A percentile compares a stretch with the other conserved stretches of the same genome.
These are phyloP conservation scores for Paraglomus brasilianum DNA, from an alignment of 192 early-diverging fungal species.

Conservation along the genomic window DNA sequence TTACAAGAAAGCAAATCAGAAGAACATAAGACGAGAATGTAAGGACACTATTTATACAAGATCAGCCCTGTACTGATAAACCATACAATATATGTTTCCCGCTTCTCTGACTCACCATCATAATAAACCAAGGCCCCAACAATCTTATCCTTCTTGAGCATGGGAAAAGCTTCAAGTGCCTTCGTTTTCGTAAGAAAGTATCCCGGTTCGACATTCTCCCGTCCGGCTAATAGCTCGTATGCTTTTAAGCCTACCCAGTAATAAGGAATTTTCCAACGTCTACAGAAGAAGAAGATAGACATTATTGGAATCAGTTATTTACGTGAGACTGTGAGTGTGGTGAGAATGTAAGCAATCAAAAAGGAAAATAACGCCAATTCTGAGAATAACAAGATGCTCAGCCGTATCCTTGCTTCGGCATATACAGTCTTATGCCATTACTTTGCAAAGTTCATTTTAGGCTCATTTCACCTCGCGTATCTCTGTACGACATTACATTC, in stretches of 20 bases:
- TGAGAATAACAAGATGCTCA: no score
- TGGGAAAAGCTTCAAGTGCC: constrained; percentile 94
- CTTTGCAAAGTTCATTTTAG: not conserved
- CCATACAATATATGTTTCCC: constrained; percentile 6
- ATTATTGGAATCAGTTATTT: not conserved
- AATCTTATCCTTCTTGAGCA: constrained; percentile 84
- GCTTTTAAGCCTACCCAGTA: constrained; percentile 93
- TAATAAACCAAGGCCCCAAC: constrained; percentile 97
- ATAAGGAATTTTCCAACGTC: constrained; percentile 96
- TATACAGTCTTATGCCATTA: no score
- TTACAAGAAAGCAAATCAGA: no score
- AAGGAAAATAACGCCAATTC: not conserved
- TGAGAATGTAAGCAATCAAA: constrained; percentile 5
- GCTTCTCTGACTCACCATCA: constrained; percentile 60
- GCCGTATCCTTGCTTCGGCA: not conserved
- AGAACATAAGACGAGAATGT: constrained; percentile 1
- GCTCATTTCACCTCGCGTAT: not conserved
- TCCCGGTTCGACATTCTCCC: constrained; percentile 73
- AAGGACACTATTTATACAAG: not conserved
- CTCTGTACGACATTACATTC: not conserved
- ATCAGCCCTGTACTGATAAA: constrained; percentile 13
- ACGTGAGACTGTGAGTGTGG: not conserved
- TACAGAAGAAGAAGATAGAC: constrained; percentile 33
- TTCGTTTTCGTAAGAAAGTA: constrained; percentile 84
- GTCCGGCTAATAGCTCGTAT: constrained; percentile 87